Evolutionary conservation across 1,284 basidiomycete species (phyloP), one percentile per base, ranked within the genome.

Genomic region (Gomphus bonarii): DNA sequence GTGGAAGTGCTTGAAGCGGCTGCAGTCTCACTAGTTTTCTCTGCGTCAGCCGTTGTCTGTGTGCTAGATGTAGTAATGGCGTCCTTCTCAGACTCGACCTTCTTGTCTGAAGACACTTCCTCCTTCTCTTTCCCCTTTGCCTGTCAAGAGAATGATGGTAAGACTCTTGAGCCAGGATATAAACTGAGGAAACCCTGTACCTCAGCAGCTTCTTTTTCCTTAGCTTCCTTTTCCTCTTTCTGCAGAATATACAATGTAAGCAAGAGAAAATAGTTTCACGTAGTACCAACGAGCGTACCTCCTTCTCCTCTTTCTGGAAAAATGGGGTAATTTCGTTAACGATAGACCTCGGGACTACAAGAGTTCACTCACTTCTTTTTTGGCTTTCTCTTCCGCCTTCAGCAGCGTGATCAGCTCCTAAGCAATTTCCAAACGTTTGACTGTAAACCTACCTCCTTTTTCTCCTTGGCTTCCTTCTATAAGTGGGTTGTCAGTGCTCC

Each of bases 401-500:
- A 35, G 40, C 47, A 54, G 49, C 33, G 44, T 9, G n/a, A 42
- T 48, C 20, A 52, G 43, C 11, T 49, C 30, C 18, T 35, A 51
- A 36, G n/a, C 12, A 7, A 18, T 7, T 42, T 10, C 35, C 2
- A 38, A 8, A 51, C 42, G 30, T 14, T 25, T 10, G 40, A 10
- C 14, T 25, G 11, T n/a, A n/a, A 50, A 50, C 69, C 25, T 66
- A 75, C 78, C 70, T 86, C 85, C 62, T 82, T 80, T 71, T 82
- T 84, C 67, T 87, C 85, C 66, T 83, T 82, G 22, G 83, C 85
- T 65, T 88, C 85, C 54, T 80, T 81, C 85, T 86, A 47, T 10
- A 57, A 54, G 60, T 63, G 59, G 7, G 9, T 9, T 43, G 63
- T 68, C 59, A 63, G 61, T 31, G 42, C 49, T 3, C 42, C 20